Conservation (phyloP, 2,329 filamentous ascomycete genomes). For the Ceratocystis lukuohia region DNA sequence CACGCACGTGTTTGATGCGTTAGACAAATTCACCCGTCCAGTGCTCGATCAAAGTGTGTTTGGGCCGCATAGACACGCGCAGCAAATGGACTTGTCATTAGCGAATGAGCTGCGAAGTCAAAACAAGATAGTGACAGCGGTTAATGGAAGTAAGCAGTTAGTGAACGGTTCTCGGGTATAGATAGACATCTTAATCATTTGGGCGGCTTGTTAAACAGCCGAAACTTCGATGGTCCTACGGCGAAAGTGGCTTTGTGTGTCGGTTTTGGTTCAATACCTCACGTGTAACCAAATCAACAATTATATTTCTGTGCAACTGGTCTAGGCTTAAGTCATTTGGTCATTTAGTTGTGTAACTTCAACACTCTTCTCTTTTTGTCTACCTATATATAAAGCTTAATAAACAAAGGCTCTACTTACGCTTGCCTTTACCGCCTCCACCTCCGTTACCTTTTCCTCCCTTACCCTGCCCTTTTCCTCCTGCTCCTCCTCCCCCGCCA, state of each 20-base stretch:
- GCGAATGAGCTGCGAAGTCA: slow-evolving; percentile 13
- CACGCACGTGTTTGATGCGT: slow-evolving; percentile 76
- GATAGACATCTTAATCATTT: too few species aligned
- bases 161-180: not conserved
- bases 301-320: not conserved
- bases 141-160: not conserved
- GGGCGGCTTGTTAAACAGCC: too few species aligned
- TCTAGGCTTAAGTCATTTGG: too few species aligned
- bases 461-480: slow-evolving; percentile 23
- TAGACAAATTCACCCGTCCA: slow-evolving; percentile 55
- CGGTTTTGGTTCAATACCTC: not conserved
- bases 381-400: too few species aligned
- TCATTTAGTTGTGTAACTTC: not conserved
- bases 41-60: slow-evolving; percentile 46
- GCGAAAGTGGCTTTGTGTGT: too few species aligned
- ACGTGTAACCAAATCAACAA: not conserved
- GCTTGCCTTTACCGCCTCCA: slow-evolving; percentile 33
- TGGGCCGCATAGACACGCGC: slow-evolving; percentile 40
- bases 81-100: slow-evolving; percentile 34
- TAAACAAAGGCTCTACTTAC: slow-evolving; percentile 22
- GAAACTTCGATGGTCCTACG: too few species aligned
- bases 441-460: slow-evolving; percentile 24
- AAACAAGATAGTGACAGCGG: not conserved
- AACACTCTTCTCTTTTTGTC: not conserved
- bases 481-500: slow-evolving; percentile 27